These are phyloP conservation scores for Auriscalpium vulgare DNA, from an alignment of 768 basidiomycete genomes.

Conservation along the genomic window DNA sequence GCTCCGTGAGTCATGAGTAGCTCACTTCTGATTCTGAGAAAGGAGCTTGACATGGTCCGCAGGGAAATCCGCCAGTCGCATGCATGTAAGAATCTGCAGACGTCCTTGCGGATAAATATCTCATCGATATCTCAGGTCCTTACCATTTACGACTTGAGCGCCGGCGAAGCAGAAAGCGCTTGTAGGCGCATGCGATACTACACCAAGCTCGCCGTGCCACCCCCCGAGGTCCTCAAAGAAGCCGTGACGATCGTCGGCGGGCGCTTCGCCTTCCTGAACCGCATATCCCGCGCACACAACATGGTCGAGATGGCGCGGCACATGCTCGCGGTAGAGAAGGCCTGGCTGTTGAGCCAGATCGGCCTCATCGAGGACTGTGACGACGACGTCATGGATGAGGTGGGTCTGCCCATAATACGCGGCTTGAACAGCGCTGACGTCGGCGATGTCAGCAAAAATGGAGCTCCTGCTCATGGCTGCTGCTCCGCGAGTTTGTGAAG, in stretches of 20 bases:
- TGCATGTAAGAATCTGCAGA: slow-evolving; percentile 43
- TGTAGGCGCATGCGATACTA: slow-evolving; percentile 42
- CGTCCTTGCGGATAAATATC: neutral
- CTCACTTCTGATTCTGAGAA: no score
- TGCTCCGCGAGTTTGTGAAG: slow-evolving; percentile 67
- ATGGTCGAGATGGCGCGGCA: slow-evolving; percentile 58
- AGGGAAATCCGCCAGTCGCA: slow-evolving; percentile 67
- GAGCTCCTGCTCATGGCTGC: slow-evolving; percentile 75
- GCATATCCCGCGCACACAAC: slow-evolving; percentile 52
- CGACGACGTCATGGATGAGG: slow-evolving; percentile 88
- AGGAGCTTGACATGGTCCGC: slow-evolving; percentile 11
- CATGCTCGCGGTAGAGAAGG: slow-evolving; percentile 65
- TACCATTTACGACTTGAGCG: slow-evolving; percentile 62
- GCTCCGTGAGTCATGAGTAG: slow-evolving; percentile 37
- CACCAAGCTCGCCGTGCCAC: slow-evolving; percentile 24
- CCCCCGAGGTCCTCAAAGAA: slow-evolving; percentile 34
- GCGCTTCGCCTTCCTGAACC: slow-evolving; percentile 68
- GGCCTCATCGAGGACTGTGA: slow-evolving; percentile 78
- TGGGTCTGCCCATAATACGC: slow-evolving; percentile 23
- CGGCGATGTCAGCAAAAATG: slow-evolving; percentile 55
- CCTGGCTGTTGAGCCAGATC: slow-evolving; percentile 72
- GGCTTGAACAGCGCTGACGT: neutral
- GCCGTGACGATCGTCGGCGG: slow-evolving; percentile 67
- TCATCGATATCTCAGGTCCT: slow-evolving; percentile 38
- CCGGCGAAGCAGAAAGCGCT: slow-evolving; percentile 50